These are phyloP conservation scores for Coemansia sp. DNA, from an alignment of 192 early-diverging fungal species.

Conservation along the genomic window DNA sequence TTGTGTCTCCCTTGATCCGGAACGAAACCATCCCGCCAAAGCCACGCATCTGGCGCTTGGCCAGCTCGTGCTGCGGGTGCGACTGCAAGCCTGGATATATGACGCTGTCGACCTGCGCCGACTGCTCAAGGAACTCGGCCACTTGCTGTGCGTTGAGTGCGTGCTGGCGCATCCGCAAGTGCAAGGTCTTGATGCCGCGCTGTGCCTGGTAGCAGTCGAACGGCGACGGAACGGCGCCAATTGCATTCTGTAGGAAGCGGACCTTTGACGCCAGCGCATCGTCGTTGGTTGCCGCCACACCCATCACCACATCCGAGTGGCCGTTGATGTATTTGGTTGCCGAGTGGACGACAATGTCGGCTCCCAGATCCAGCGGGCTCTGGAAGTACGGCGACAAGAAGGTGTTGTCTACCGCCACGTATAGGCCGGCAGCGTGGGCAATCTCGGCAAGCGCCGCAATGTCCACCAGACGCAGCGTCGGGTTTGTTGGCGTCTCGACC, in stretches of 20 bases:
- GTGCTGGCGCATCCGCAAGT: constrained; percentile 92
- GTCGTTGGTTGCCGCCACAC: constrained; percentile 81
- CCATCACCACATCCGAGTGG: constrained; percentile 98
- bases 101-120: constrained; percentile 74
- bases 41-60: constrained; percentile 83
- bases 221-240: constrained; percentile 92
- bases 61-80: constrained; percentile 92
- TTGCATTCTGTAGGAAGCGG: constrained; percentile 94
- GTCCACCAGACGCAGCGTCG: constrained; percentile 79
- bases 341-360: constrained; percentile 97
- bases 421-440: constrained; percentile 63
- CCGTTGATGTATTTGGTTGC: constrained; percentile 99
- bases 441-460: constrained; percentile 67
- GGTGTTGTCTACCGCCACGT: constrained; percentile 83
- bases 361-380: constrained; percentile 85
- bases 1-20: constrained; percentile 80
- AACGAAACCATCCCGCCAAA: constrained; percentile 98
- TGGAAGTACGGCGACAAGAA: constrained; percentile 89
- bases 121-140: constrained; percentile 75
- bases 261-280: constrained; percentile 73
- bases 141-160: constrained; percentile 80
- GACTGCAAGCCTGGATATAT: constrained; percentile 91
- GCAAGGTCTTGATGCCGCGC: constrained; percentile 93
- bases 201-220: constrained; percentile 97
- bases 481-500: constrained; percentile 89